Base-by-base conservation (phyloP, 306 rosid genomes). In the Begonia masoniana region DNA sequence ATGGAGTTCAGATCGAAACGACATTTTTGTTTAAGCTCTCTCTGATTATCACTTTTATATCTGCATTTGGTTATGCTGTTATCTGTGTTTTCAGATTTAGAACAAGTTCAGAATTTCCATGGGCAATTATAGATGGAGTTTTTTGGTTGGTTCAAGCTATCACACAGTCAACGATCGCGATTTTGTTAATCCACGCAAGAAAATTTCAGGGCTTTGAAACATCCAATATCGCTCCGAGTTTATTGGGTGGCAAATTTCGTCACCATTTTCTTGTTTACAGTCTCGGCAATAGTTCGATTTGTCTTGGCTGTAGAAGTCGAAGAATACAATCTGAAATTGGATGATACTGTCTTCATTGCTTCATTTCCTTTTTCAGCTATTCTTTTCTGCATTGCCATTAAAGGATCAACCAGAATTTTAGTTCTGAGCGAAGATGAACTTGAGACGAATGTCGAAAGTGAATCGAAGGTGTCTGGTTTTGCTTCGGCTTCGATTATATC, bases 401-500 rank as follows among this genome's bases (percentile, higher is more conserved):
- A 59, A 63, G 97, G 97, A 13, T 71, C 78, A 13, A 91, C 81
- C 0, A 94, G 96, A 66, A 67, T 83, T 50, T 17, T 50, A 5
- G 63, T 72, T 6, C 43, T 47, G 1, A 62, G 67, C 48, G 78
- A 71, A 71, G 47, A 53, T 0, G 64, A 62, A 11, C 52, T 57
- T 14, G 65, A 41, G 41, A 15, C 24, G 49, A 71, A 57, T 21
- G 80, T 9, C 1, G 88, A 74, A 50, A 36, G 47, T 2, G 61
- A 62, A 60, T 55, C 76, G 21, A 75, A 70, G 17, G 79, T 75
- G 62, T 75, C 82, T 59, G 84, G 64, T 10, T 91, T 76, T 72
- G 92, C 97, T 56, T 81, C 97, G 6, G 97, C 96, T 67, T 82
- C 96, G 43, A 11, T 62, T 2, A 35, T 75, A 12, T 83, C 94